phyloP scores from a whole-genome alignment of 2,329 filamentous ascomycete species.

The Chrysosporium keratinophilum region DNA sequence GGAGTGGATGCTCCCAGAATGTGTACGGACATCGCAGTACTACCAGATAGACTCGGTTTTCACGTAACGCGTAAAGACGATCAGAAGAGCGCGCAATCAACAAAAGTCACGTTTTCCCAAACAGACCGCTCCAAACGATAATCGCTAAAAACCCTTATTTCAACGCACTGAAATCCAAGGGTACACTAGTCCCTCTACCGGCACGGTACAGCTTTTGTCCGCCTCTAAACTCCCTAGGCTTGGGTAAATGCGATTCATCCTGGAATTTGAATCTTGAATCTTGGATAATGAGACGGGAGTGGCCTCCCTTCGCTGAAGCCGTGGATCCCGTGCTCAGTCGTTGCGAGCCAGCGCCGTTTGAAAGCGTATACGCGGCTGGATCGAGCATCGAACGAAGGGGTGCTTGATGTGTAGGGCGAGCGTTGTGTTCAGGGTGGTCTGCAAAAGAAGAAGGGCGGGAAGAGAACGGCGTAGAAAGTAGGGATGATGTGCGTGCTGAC shows the following conservation, averaged over 20 bases:
- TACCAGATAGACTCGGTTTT: not conserved
- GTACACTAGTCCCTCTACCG: slow-evolving; percentile 86
- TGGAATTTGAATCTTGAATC: slow-evolving; percentile 83
- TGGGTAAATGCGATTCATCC: slow-evolving; percentile 68
- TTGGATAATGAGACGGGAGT: slow-evolving; percentile 46
- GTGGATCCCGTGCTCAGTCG: slow-evolving; percentile 22
- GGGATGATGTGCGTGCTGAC: slow-evolving; percentile 34
- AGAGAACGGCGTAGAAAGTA: slow-evolving; percentile 28
- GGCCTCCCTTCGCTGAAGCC: slow-evolving; percentile 12
- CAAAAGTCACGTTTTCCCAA: not conserved
- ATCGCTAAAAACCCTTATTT: slow-evolving; percentile 9
- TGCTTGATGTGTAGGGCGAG: slow-evolving; percentile 35
- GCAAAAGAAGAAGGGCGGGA: slow-evolving; percentile 33
- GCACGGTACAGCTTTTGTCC: slow-evolving; percentile 71
- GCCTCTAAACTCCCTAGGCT: slow-evolving; percentile 70
- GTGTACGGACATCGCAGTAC: not conserved
- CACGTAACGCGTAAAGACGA: not conserved
- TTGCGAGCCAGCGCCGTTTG: slow-evolving; percentile 44
- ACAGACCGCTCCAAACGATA: not conserved
- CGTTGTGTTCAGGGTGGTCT: slow-evolving; percentile 17
- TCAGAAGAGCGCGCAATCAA: not conserved
- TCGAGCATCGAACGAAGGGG: slow-evolving; percentile 56
- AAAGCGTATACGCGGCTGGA: slow-evolving; percentile 64
- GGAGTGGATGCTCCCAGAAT: not conserved
- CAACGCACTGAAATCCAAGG: slow-evolving; percentile 64